Conservation (phyloP, 2,329 filamentous ascomycete species). For the Aspergillus terreus region DNA sequence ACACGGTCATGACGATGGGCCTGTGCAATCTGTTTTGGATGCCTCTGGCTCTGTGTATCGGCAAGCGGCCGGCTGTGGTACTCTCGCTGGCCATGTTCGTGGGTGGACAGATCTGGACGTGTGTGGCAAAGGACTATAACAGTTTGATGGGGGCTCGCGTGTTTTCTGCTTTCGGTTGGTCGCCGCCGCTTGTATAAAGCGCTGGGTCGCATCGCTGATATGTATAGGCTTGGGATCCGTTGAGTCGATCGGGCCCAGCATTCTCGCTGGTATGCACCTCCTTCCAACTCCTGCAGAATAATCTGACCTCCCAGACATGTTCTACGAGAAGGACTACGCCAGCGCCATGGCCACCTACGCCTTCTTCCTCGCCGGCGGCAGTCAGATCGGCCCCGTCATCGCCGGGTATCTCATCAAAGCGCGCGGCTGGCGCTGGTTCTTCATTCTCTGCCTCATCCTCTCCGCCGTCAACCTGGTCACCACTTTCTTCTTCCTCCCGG, state of each 20-base stretch:
- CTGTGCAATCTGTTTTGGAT: constrained; percentile 34
- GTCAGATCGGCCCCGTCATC: constrained; percentile 34
- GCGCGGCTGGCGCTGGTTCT: constrained; percentile 38
- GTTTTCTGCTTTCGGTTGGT: constrained; percentile 27
- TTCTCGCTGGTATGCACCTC: constrained; percentile 24
- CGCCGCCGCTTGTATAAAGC: not conserved
- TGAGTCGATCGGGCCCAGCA: constrained; percentile 32
- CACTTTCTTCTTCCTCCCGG: constrained; percentile 33
- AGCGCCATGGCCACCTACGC: constrained; percentile 34
- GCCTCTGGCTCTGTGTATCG: constrained; percentile 34
- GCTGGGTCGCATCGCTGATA: not conserved
- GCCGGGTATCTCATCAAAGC: constrained; percentile 31
- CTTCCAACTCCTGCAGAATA: not conserved
- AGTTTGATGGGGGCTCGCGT: constrained; percentile 31
- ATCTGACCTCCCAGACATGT: constrained; percentile 18
- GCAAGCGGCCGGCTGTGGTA: constrained; percentile 34
- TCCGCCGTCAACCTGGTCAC: constrained; percentile 26
- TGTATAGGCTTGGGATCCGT: constrained; percentile 22
- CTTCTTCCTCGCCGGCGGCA: constrained; percentile 30
- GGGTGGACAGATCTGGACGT: constrained; percentile 28
- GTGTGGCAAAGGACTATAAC: constrained; percentile 27
- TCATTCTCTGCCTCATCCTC: constrained; percentile 32
- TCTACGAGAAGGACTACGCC: constrained; percentile 24
- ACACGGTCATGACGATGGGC: constrained; percentile 24
- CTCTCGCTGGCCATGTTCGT: constrained; percentile 30